A percentile compares a stretch with the other conserved stretches of the same genome.
phyloP scores from a whole-genome alignment of 345 rosid genomes.

The Sonneratia alba region DNA sequence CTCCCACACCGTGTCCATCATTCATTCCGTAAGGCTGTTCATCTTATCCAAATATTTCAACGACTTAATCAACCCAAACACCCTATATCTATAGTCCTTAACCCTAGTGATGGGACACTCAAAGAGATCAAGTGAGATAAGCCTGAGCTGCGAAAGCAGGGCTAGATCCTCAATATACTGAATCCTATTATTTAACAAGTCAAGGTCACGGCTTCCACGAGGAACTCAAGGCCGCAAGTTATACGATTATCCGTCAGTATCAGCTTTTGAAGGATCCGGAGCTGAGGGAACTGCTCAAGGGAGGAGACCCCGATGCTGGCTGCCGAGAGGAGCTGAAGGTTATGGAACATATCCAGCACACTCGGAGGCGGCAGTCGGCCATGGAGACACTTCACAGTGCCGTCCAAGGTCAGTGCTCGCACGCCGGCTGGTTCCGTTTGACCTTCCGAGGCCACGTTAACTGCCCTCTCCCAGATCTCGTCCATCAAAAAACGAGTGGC shows the following conservation, averaged over 20 bases:
- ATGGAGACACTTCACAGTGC: conserved; percentile 63
- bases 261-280: conserved; percentile 46
- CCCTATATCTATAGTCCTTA: conserved; percentile 72
- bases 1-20: conserved; percentile 46
- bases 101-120: conserved; percentile 69
- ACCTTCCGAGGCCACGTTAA: conserved; percentile 60
- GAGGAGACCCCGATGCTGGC: conserved; percentile 59
- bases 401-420: conserved; percentile 52
- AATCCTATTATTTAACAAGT: conserved; percentile 63
- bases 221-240: conserved; percentile 52
- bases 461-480: conserved; percentile 78
- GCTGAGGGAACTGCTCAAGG: conserved; percentile 57
- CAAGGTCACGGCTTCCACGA: conserved; percentile 64
- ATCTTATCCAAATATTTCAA: conserved; percentile 77
- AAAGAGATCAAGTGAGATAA: conserved; percentile 67
- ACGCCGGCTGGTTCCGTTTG: conserved; percentile 34
- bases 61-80: conserved; percentile 56
- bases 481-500: conserved; percentile 32
- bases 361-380: conserved; percentile 51
- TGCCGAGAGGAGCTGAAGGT: conserved; percentile 56
- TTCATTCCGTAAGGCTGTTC: conserved; percentile 29
- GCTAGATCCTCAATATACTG: conserved; percentile 62
- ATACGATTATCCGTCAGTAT: conserved; percentile 63
- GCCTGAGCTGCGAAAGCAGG: conserved; percentile 48
- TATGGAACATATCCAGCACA: conserved; percentile 45